These are phyloP conservation scores for Hawksworthiomyces lignivorus DNA, from an alignment of 2,329 filamentous ascomycete genomes.

Conservation along the genomic window DNA sequence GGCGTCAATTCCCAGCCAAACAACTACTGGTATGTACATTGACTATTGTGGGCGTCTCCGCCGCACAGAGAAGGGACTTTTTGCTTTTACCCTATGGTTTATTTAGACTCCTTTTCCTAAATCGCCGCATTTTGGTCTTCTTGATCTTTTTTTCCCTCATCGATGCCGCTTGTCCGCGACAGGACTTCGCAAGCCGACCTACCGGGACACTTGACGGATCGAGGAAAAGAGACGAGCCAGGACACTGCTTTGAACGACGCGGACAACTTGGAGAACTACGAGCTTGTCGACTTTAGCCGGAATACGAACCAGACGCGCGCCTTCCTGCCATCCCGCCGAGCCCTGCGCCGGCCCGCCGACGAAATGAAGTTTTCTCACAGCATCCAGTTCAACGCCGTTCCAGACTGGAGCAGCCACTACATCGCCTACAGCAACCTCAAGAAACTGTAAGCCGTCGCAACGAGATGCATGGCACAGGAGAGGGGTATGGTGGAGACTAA, in stretches of 20 bases:
- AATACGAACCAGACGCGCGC: background rate
- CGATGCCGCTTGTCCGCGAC: slow-evolving; percentile 4
- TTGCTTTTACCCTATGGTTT: no score
- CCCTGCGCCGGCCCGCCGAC: slow-evolving; percentile 30
- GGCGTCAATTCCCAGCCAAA: no score
- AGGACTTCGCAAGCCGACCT: background rate
- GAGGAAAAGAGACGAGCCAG: no score
- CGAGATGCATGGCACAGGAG: no score
- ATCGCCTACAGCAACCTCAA: slow-evolving; percentile 98
- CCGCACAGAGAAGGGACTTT: no score
- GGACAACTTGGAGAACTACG: background rate
- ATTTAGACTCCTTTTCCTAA: no score
- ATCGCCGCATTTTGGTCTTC: background rate
- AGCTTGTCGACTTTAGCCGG: slow-evolving; percentile 3
- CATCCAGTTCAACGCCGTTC: slow-evolving; percentile 98
- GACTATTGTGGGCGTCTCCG: no score
- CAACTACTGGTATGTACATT: no score
- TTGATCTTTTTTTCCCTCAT: background rate
- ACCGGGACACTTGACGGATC: no score
- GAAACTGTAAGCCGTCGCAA: slow-evolving; percentile 59
- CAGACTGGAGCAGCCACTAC: slow-evolving; percentile 98
- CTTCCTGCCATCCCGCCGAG: slow-evolving; percentile 1
- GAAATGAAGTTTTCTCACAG: slow-evolving; percentile 99
- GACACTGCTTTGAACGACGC: no score
- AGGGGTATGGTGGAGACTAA: background rate